These are phyloP conservation scores for Saccharum hybrid DNA, from an alignment of 202 grass and related monocot species.

Conservation along the genomic window DNA sequence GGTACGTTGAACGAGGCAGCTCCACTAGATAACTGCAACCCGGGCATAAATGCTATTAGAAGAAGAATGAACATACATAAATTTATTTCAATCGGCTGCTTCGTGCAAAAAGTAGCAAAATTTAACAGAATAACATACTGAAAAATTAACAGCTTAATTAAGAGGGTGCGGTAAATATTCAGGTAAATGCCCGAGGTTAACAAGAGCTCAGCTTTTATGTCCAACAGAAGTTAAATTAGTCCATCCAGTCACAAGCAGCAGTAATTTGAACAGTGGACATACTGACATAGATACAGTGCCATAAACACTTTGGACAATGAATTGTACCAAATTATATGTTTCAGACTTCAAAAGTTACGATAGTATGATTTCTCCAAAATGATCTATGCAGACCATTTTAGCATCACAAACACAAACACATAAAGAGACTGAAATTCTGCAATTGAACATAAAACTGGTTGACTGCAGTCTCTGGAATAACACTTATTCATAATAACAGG, in stretches of 20 bases:
- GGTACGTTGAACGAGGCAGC: neutral
- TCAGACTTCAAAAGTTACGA: neutral
- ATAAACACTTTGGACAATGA: neutral
- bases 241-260: neutral
- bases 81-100: neutral
- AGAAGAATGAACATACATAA: neutral
- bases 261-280: neutral
- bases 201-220: too few relatives aligned
- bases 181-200: neutral
- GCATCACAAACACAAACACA: neutral
- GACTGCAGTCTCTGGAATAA: neutral
- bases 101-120: neutral
- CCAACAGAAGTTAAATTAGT: too few relatives aligned
- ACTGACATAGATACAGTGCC: neutral
- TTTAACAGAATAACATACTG: neutral
- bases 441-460: neutral
- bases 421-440: neutral
- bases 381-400: neutral
- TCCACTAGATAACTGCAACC: slow-evolving; percentile 16
- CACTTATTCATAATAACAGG: neutral
- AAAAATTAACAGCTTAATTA: neutral
- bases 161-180: neutral
- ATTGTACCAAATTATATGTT: neutral
- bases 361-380: neutral
- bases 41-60: slow-evolving; percentile 21